These are phyloP conservation scores for Hordeum marinum DNA, from an alignment of 176 grass and related monocot genomes.

Conservation along the genomic window DNA sequence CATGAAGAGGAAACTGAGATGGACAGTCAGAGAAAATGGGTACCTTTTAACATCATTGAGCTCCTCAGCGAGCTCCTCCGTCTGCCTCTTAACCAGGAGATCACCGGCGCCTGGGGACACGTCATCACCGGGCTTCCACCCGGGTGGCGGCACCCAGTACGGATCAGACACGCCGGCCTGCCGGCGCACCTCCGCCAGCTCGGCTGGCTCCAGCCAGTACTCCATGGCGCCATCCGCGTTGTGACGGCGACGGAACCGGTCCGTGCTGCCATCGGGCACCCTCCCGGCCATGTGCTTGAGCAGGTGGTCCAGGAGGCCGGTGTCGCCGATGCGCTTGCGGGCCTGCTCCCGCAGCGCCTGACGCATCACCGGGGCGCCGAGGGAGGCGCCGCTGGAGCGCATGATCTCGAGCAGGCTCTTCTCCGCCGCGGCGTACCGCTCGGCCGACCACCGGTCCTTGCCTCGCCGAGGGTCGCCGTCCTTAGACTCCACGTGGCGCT, in stretches of 20 bases:
- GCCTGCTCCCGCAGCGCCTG: constrained; percentile 63
- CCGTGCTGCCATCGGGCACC: constrained; percentile 46
- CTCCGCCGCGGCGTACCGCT: constrained; percentile 65
- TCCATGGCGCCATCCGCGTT: constrained; percentile 90
- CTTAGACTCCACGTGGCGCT: constrained; percentile 36
- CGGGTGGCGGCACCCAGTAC: constrained; percentile 68
- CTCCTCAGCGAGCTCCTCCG: constrained; percentile 60
- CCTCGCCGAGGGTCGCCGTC: constrained; percentile 35
- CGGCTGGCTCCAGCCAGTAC: constrained; percentile 92
- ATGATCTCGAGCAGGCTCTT: constrained; percentile 68
- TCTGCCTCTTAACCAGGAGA: constrained; percentile 47
- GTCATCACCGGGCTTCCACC: constrained; percentile 75
- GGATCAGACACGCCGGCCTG: constrained; percentile 62
- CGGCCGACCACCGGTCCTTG: constrained; percentile 74
- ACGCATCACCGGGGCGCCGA: constrained; percentile 59
- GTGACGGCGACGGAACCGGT: constrained; percentile 71
- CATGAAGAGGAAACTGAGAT: background rate
- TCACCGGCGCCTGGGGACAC: constrained; percentile 41
- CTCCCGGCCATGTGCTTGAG: constrained; percentile 84
- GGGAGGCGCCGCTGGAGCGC: constrained; percentile 36
- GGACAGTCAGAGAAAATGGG: background rate
- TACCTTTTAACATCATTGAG: constrained; percentile 44
- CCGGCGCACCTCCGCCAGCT: constrained; percentile 49
- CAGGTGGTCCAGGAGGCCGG: constrained; percentile 85
- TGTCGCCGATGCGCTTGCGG: constrained; percentile 85